A percentile compares a stretch with the other conserved stretches of the same genome.
These are phyloP conservation scores for Simplicillium aogashimaense DNA, from an alignment of 2,329 filamentous ascomycete genomes.

Conservation along the genomic window DNA sequence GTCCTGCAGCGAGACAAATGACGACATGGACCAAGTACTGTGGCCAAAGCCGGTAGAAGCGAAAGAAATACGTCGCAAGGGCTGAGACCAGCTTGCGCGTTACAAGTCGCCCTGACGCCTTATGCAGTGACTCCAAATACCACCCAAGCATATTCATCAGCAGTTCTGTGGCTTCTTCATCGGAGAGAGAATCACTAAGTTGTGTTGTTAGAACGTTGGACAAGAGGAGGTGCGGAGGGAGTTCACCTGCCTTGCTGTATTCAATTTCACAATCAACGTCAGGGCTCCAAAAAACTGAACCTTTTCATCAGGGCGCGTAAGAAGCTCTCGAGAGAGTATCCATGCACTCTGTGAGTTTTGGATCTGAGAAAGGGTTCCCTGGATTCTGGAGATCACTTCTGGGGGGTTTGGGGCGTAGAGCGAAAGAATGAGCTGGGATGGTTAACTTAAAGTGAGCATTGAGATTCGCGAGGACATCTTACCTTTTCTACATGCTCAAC, in stretches of 20 bases:
- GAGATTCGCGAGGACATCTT: not conserved
- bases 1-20: conserved; percentile 37
- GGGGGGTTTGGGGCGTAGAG: conserved; percentile 43
- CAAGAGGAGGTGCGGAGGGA: not conserved
- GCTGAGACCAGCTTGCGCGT: conserved; percentile 69
- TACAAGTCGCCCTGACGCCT: conserved; percentile 48
- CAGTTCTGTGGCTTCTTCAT: conserved; percentile 48
- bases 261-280: conserved; percentile 89
- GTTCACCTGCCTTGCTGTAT: conserved; percentile 65
- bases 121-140: conserved; percentile 45
- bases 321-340: conserved; percentile 70
- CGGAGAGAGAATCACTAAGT: conserved; percentile 37
- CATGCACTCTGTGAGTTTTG: conserved; percentile 77
- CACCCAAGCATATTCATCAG: conserved; percentile 52
- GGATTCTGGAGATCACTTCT: conserved; percentile 38
- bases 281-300: conserved; percentile 88
- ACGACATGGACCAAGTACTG: conserved; percentile 51
- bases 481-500: conserved; percentile 5
- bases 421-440: conserved; percentile 33
- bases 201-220: conserved; percentile 3
- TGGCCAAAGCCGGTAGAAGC: conserved; percentile 59
- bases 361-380: conserved; percentile 67
- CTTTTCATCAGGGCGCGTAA: conserved; percentile 59
- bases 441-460: not conserved
- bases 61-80: conserved; percentile 64